Evolutionary conservation across 495 filamentous ascomycete genomes (phyloP), one percentile per base, ranked within the genome.

Genomic region (Penicillium silybi): DNA sequence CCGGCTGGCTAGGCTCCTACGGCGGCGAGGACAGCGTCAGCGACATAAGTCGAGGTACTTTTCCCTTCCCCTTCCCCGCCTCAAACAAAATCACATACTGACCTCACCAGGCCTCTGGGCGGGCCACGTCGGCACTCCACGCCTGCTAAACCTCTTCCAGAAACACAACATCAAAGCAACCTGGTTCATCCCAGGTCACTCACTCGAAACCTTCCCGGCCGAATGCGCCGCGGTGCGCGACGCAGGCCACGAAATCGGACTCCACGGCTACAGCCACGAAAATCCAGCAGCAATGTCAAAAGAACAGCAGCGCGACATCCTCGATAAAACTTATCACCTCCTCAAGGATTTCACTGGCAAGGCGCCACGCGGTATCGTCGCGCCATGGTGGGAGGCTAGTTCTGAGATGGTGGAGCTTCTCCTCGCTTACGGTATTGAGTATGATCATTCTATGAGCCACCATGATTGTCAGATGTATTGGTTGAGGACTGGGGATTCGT

Each of bases 111-210:
- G 87, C 35, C 66, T 89, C 40, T 90, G 81, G 64, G 87, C 87
- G 26, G 88, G 86, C 27, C 87, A 85, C 6, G 73, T 88, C 32
- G 88, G 88, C 26, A 85, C 85, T 1, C 77, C 80, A 9, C 82
- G 88, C 8, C 70, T 92, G 2, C 77, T 92, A 8, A 89, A 87
- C 54, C 65, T 92, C 2, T 88, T 90, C 64, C 76, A 83, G 7
- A 89, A 88, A 64, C 86, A 90, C 75, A 80, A 84, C 50, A 92
- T 92, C 72, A 90, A 87, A 67, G 80, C 85, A 11, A 88, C 87
- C 6, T 91, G 85, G 84, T 91, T 92, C 66, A 90, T 92, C 52
- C 88, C 87, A 0, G 88, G 87, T 0, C 88, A 92, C 66, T 85
- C 82, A 0, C 78, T 92, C 15, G 88, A 92, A 53, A 89, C 78